Base-by-base conservation (phyloP, 78 protist genomes). In the Emiliania huxleyi region DNA sequence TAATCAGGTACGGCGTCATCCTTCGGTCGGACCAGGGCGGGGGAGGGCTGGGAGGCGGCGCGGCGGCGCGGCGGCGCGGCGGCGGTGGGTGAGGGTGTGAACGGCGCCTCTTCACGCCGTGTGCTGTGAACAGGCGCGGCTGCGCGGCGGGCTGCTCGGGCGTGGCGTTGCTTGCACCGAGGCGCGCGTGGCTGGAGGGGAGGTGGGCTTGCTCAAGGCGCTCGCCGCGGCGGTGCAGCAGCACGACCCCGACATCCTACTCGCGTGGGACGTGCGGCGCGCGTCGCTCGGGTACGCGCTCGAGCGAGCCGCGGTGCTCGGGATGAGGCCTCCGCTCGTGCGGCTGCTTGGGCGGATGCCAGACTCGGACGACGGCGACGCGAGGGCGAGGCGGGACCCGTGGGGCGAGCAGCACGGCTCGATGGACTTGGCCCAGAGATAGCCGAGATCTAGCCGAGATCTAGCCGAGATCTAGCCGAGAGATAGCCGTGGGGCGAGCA, bases 211-310 rank as follows among this genome's bases (percentile, higher is more conserved):
- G 55, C 52, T 42, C 8, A 1, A 0, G 55, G 29, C 81, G 33
- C 69, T 97, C 12, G 91, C 91, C 18, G 75, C 43, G 6, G 46
- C 96, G 11, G 94, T 97, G 38, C 93, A 92, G 11, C 33, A 35
- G 26, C 35, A 92, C 55, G 99, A 98, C 55, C 96, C 97, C 45
- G 99, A 98, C 92, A 55, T 98, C 1, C 37, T 98, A 11, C 55
- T 93, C 15, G 98, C 98, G 3, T 98, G 90, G 84, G 99, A 98
- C 87, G 40, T 96, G 49, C 98, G 96, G 75, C 21, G 52, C 91
- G 0, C 11, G 8, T 97, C 98, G 23, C 26, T 93, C 40, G 99
- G 99, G 44, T 97, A 93, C 88, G 35, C 97, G 2, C 46, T 95
- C 49, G 96, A 97, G 37, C 83, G 99, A 0, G 97, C 95, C 3